Conservation (phyloP, 2,329 filamentous ascomycete genomes). For the Huntiella moniliformis region DNA sequence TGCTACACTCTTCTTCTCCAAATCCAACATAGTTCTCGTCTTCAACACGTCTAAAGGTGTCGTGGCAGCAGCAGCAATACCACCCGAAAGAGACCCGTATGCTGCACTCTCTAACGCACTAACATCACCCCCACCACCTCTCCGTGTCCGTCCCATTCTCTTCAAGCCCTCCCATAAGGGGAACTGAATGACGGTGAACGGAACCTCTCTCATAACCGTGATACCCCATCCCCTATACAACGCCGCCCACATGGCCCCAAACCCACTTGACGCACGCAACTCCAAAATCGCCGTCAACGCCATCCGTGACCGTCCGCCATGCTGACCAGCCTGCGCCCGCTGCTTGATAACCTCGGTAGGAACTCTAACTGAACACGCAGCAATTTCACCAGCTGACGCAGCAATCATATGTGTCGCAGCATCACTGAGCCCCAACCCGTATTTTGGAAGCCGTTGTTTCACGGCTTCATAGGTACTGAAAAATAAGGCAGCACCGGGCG, state of each 20-base stretch:
- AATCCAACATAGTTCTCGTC: constrained; percentile 84
- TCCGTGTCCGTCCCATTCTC: constrained; percentile 37
- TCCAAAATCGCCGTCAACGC: constrained; percentile 53
- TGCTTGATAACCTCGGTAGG: constrained; percentile 97
- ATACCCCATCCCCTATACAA: constrained; percentile 84
- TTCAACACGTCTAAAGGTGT: constrained; percentile 94
- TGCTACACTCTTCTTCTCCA: constrained; percentile 40
- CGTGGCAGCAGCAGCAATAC: constrained; percentile 68
- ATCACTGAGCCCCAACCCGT: constrained; percentile 14
- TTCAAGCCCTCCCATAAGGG: constrained; percentile 93
- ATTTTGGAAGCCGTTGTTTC: constrained; percentile 33
- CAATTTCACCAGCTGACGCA: constrained; percentile 71
- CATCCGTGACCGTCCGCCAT: constrained; percentile 47
- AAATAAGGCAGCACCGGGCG: constrained; percentile 88
- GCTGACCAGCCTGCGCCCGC: constrained; percentile 73
- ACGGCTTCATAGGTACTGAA: constrained; percentile 82
- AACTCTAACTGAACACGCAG: constrained; percentile 79
- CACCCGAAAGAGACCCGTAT: constrained; percentile 70
- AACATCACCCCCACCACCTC: constrained; percentile 25
- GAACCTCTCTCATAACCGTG: constrained; percentile 87
- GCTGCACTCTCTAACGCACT: constrained; percentile 62
- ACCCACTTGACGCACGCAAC: constrained; percentile 18
- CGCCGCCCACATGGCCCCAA: constrained; percentile 53
- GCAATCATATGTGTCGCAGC: constrained; percentile 53
- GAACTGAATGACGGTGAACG: constrained; percentile 94